A percentile compares a stretch with the other conserved stretches of the same genome.
phyloP scores from a whole-genome alignment of 371 early-diverging fungal species.

The Phascolomyces articulosus region DNA sequence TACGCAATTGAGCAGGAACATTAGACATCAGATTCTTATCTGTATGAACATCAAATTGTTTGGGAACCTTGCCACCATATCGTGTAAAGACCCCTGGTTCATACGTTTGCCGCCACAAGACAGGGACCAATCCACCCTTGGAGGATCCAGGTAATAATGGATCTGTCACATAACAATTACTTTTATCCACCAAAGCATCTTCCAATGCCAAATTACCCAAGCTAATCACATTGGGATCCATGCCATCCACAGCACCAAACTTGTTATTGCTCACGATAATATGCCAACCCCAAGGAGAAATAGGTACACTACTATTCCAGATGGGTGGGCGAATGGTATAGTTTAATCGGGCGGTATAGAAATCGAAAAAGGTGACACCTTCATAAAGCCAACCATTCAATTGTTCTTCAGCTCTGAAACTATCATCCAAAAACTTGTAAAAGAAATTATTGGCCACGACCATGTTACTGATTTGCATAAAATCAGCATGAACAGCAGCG shows the following conservation, averaged over 20 bases:
- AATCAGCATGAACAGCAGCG: constrained; percentile 41
- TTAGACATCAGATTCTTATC: constrained; percentile 21
- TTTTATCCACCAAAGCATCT: constrained; percentile 28
- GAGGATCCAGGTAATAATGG: constrained; percentile 24
- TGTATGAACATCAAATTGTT: constrained; percentile 20
- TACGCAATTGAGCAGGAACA: constrained; percentile 37
- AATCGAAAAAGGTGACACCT: constrained; percentile 47
- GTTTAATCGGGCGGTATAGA: constrained; percentile 44
- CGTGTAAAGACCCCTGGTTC: constrained; percentile 19
- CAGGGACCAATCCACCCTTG: constrained; percentile 17
- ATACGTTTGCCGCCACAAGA: constrained; percentile 39
- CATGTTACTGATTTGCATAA: constrained; percentile 43
- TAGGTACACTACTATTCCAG: constrained; percentile 39
- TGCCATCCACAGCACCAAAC: constrained; percentile 34
- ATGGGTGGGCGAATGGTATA: constrained; percentile 42
- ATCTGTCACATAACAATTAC: constrained; percentile 43
- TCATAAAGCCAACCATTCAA: constrained; percentile 45
- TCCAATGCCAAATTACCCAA: constrained; percentile 38
- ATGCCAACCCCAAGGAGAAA: constrained; percentile 42
- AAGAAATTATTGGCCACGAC: constrained; percentile 42
- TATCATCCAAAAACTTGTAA: constrained; percentile 32
- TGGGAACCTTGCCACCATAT: constrained; percentile 35
- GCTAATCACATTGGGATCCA: constrained; percentile 46
- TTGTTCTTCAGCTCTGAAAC: constrained; percentile 20
- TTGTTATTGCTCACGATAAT: constrained; percentile 34